A percentile compares a stretch with the other conserved stretches of the same genome.
Evolutionary conservation across 1,139 yeast species (phyloP).

Genomic region (Taphrina sp.): DNA sequence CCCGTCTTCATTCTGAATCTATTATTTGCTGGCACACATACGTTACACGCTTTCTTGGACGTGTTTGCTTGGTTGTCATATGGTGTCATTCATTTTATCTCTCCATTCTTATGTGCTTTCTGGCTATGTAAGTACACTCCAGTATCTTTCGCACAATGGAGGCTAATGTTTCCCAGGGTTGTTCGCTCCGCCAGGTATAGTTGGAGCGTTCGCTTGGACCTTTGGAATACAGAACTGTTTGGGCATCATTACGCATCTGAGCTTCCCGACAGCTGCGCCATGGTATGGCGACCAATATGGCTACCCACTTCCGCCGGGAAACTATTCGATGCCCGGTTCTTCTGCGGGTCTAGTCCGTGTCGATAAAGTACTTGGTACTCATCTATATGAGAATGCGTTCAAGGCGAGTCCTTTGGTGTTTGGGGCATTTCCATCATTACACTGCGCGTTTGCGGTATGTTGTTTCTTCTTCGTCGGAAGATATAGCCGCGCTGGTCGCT

Average conservation of each 20-base stretch:
- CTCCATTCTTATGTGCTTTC: conserved; percentile 83
- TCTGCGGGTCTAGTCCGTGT: conserved; percentile 95
- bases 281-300: conserved; percentile 74
- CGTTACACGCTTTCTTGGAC: conserved; percentile 56
- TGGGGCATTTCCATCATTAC: conserved; percentile 96
- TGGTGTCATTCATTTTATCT: conserved; percentile 82
- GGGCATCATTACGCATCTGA: conserved; percentile 77
- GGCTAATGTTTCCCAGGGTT: conserved; percentile 51
- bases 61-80: conserved; percentile 93
- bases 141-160: too few species aligned
- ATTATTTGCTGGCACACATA: conserved; percentile 1
- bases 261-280: conserved; percentile 96
- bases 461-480: conserved; percentile 52
- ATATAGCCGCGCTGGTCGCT: conserved; percentile 44
- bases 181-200: conserved; percentile 87
- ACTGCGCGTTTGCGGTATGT: conserved; percentile 64
- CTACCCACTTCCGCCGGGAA: conserved; percentile 85
- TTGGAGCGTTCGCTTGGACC: conserved; percentile 50
- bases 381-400: conserved; percentile 81
- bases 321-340: conserved; percentile 89
- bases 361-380: conserved; percentile 73
- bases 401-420: conserved; percentile 86
- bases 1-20: conserved; percentile 24
- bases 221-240: conserved; percentile 90
- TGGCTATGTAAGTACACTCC: conserved; percentile 49